Percentiles rank a stretch among this genome's conserved stretches.
Evolutionary conservation across 78 protist species (phyloP).

Genomic region (Anaeramoeba ignava): DNA sequence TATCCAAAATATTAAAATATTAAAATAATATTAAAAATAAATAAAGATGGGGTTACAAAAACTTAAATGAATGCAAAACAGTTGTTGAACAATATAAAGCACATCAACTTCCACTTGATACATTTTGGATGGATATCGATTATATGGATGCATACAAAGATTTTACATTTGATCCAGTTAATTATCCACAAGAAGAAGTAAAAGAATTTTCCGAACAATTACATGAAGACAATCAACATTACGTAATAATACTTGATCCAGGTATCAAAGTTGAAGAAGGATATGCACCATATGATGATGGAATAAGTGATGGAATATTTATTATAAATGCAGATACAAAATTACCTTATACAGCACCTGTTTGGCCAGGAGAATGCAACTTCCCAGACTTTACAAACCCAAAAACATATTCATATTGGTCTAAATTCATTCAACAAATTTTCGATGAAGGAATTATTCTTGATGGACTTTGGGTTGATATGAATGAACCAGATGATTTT

Average conservation of each 20-base stretch:
- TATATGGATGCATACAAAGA: conserved; percentile 26
- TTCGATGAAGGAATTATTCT: not conserved
- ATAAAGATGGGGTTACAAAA: conserved; percentile 28
- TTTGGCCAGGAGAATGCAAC: not conserved
- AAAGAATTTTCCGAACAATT: not conserved
- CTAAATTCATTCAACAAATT: not conserved
- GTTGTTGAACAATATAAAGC: conserved; percentile 7
- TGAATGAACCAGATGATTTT: conserved; percentile 28
- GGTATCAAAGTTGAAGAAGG: conserved; percentile 5
- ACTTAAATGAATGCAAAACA: not conserved
- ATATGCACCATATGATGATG: not conserved
- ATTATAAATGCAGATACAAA: not conserved
- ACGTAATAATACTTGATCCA: conserved; percentile 12
- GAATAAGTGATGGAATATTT: not conserved
- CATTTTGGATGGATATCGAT: conserved; percentile 36
- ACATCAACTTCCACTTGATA: conserved; percentile 20
- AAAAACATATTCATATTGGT: not conserved
- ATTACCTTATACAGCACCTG: not conserved
- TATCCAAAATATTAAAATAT: no score
- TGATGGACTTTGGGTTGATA: conserved; percentile 12
- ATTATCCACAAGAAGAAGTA: not conserved
- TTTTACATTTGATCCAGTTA: conserved; percentile 36
- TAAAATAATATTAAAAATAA: no score
- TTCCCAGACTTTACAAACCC: conserved; percentile 14
- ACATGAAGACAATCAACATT: not conserved